These are phyloP conservation scores for Stentor roeselii DNA, from an alignment of 73 alveolate species.

Conservation along the genomic window DNA sequence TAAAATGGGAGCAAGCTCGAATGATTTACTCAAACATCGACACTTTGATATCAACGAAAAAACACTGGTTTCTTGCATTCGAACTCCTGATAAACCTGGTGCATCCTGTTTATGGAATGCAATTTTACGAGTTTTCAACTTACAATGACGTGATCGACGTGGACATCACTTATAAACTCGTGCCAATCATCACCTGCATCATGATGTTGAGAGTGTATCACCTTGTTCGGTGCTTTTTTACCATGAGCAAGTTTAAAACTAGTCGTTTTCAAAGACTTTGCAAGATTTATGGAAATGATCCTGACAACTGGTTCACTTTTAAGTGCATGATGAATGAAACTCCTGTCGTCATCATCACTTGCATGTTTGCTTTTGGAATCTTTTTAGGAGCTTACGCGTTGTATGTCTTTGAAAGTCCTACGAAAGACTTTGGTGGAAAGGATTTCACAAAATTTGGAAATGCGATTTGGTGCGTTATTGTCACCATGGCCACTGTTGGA, in stretches of 20 bases:
- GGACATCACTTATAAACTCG: neutral
- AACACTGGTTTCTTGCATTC: neutral
- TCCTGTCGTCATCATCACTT: constrained; percentile 44
- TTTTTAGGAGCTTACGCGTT: constrained; percentile 38
- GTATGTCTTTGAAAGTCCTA: constrained; percentile 45
- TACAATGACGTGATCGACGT: neutral
- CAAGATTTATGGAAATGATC: constrained; percentile 41
- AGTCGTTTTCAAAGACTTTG: constrained; percentile 45
- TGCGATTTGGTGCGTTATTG: constrained; percentile 77
- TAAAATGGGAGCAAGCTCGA: constrained; percentile 10
- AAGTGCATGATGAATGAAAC: constrained; percentile 55
- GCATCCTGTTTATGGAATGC: constrained; percentile 18
- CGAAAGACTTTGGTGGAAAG: constrained; percentile 32
- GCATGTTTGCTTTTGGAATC: constrained; percentile 37
- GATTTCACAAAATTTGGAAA: constrained; percentile 37
- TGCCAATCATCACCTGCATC: neutral
- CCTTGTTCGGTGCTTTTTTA: neutral
- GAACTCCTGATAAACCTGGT: constrained; percentile 8
- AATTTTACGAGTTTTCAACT: neutral
- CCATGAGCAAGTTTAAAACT: constrained; percentile 25
- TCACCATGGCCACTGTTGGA: constrained; percentile 83
- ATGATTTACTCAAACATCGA: neutral
- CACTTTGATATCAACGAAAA: neutral
- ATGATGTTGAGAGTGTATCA: constrained; percentile 20
- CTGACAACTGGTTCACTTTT: constrained; percentile 51